These are phyloP conservation scores for Candida vartiovaarae DNA, from an alignment of 805 yeast species.

Conservation along the genomic window DNA sequence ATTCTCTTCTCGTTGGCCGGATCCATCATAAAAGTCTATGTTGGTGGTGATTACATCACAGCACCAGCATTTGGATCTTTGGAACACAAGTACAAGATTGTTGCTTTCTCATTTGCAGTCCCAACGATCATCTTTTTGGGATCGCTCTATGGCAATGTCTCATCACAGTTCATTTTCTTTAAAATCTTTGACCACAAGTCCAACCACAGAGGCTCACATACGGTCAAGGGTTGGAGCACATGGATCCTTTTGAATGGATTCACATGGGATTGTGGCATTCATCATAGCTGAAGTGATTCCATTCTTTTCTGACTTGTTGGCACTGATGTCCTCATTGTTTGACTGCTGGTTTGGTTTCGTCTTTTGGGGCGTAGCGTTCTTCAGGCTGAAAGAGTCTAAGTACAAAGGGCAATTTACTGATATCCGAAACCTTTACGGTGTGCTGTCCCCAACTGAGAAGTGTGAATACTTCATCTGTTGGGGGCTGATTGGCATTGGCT, in stretches of 20 bases:
- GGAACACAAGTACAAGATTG: slow-evolving; percentile 38
- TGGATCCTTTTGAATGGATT: slow-evolving; percentile 40
- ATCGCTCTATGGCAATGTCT: slow-evolving; percentile 45
- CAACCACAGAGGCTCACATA: slow-evolving; percentile 39
- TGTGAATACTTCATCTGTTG: slow-evolving; percentile 31
- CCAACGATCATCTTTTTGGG: slow-evolving; percentile 55
- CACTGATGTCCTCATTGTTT: slow-evolving; percentile 53
- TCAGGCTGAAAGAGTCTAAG: slow-evolving; percentile 35
- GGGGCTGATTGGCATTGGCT: slow-evolving; percentile 37
- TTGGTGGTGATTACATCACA: slow-evolving; percentile 45
- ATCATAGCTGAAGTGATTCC: slow-evolving; percentile 60
- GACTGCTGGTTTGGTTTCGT: slow-evolving; percentile 64
- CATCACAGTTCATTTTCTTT: slow-evolving; percentile 45
- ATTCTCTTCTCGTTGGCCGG: slow-evolving; percentile 47
- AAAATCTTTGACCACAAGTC: slow-evolving; percentile 37
- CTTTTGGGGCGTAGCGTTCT: slow-evolving; percentile 55
- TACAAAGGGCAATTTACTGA: slow-evolving; percentile 24
- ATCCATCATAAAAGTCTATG: slow-evolving; percentile 50
- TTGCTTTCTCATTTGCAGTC: slow-evolving; percentile 53
- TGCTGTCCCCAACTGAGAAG: slow-evolving; percentile 27
- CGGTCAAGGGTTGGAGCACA: slow-evolving; percentile 43
- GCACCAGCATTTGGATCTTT: slow-evolving; percentile 57
- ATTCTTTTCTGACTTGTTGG: slow-evolving; percentile 50
- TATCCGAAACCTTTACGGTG: slow-evolving; percentile 22
- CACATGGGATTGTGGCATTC: slow-evolving; percentile 48